Conservation (phyloP, 129 eudicot species). For the Helichrysum umbraculigerum region DNA sequence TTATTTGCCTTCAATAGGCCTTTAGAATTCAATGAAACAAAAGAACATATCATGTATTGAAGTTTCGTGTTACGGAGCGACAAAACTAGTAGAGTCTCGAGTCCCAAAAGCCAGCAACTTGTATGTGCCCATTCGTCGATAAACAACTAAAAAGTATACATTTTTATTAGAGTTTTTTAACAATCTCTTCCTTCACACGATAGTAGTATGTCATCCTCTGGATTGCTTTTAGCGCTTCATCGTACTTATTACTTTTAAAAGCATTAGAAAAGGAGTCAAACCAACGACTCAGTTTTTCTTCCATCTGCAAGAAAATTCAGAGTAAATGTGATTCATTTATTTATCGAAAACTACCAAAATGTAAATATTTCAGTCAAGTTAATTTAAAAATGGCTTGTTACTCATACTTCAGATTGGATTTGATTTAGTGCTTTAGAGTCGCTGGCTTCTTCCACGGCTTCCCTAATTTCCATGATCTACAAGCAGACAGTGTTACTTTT, state of each 20-base stretch:
- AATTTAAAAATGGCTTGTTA: background rate
- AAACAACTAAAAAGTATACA: conserved; percentile 11
- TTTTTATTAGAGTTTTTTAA: conserved; percentile 67
- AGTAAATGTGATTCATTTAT: background rate
- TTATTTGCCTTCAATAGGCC: conserved; percentile 2
- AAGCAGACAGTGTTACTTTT: background rate
- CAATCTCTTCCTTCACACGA: conserved; percentile 72
- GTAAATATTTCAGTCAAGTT: too few relatives aligned
- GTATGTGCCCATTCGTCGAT: background rate
- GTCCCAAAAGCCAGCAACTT: background rate
- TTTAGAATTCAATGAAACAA: background rate
- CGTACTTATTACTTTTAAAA: conserved; percentile 46
- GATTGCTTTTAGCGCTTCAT: conserved; percentile 61
- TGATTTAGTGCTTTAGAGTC: conserved; percentile 50
- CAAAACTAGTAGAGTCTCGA: background rate
- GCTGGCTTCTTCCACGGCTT: conserved; percentile 83
- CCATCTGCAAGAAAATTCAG: conserved; percentile 50
- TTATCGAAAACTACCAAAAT: background rate
- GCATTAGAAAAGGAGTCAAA: conserved; percentile 57
- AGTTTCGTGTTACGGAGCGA: background rate
- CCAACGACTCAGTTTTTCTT: conserved; percentile 59
- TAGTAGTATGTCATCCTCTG: conserved; percentile 84
- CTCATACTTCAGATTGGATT: conserved; percentile 63
- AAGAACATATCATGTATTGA: background rate
- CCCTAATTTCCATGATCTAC: conserved; percentile 95